Evolutionary conservation across 2,329 filamentous ascomycete genomes (phyloP).

Genomic region (Colletotrichum viniferum): DNA sequence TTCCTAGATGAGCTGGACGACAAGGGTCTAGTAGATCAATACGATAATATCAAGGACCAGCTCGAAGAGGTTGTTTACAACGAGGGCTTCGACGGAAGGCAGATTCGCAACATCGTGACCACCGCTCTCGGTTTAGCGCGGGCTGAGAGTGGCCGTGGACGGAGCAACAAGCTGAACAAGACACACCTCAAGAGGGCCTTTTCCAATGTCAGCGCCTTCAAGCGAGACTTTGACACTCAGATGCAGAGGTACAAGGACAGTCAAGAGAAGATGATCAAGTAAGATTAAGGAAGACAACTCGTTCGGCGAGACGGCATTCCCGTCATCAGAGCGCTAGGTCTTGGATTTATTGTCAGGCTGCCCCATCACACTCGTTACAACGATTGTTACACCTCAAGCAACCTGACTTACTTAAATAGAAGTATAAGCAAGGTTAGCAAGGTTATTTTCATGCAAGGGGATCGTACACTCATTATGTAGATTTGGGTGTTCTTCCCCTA

Average conservation of each 20-base stretch:
- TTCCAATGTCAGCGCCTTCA: background rate
- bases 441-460: too few relatives aligned
- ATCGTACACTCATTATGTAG: too few relatives aligned
- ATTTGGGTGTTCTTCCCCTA: too few relatives aligned
- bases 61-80: background rate
- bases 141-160: background rate
- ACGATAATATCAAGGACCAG: background rate
- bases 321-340: background rate
- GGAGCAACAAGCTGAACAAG: background rate
- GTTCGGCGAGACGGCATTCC: background rate
- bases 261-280: background rate
- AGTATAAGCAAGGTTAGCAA: too few relatives aligned
- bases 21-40: background rate
- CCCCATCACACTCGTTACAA: too few relatives aligned
- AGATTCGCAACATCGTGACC: slow-evolving; percentile 25
- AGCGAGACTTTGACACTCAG: background rate
- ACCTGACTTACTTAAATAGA: too few relatives aligned
- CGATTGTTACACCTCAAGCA: too few relatives aligned
- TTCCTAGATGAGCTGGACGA: background rate
- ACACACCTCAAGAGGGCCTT: background rate
- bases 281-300: background rate
- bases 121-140: background rate
- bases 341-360: background rate
- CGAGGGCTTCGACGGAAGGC: slow-evolving; percentile 19
- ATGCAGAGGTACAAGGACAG: background rate